Evolutionary conservation across 768 basidiomycete genomes (phyloP), one percentile per base, ranked within the genome.

Genomic region (Psilocybe cyanescens): DNA sequence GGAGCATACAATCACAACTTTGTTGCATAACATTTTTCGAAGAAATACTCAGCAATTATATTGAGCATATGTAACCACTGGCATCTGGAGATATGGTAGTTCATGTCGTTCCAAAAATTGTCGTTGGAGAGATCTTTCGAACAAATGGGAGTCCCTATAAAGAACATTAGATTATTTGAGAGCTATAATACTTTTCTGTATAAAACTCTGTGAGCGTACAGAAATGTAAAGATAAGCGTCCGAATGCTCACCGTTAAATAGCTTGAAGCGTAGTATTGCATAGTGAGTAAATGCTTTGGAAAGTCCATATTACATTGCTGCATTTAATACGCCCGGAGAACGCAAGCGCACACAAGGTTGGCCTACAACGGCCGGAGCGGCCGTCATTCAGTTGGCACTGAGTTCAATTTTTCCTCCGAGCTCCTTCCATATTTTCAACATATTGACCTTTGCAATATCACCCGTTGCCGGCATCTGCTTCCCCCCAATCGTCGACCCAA

Each of bases 341-440:
- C 11, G 33, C 33, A 35, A 35, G 33, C 33, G 33, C 33, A 11
- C 7, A 35, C 11, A 35, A 35, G 11, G 6, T 35, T 11, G 33
- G 33, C 33, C 33, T 44, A 16, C 7, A 4, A 12, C n/a, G 41
- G 41, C 19, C 0, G 24, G 24, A 24, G 24, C 24, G 24, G 24
- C 24, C n/a, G 3, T n/a, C 4, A 19, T 6, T 30, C 14, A 53
- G 4, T 53, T 31, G 31, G 51, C n/a, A n/a, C 16, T 48, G 24
- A 4, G 47, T 33, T 57, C 49, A 28, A 62, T 46, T 46, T 58
- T 48, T 9, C 61, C 61, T 16, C 61, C 61, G 24, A 48, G 33
- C 2, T 53, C 52, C 30, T 55, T 54, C 61, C 61, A 62, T 9
- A 58, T 41, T 45, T 58, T 62, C 46, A 62, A 31, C 56, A 62